phyloP scores from a whole-genome alignment of 768 basidiomycete genomes.

The Boletellus sp. region DNA sequence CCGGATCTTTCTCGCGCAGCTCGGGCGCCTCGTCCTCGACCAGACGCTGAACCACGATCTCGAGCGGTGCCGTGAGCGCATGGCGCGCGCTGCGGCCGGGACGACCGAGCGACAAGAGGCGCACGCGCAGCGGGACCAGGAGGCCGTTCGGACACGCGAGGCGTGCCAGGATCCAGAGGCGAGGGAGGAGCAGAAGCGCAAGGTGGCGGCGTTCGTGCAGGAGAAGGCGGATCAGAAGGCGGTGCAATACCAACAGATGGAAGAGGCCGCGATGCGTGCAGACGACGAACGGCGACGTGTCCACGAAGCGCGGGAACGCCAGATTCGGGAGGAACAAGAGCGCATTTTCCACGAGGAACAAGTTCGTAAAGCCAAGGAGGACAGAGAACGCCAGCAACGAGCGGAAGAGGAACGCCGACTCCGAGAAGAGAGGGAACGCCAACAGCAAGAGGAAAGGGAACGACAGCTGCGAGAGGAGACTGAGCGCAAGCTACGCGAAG shows the following conservation, averaged over 20 bases:
- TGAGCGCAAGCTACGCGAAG: not conserved
- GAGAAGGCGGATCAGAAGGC: constrained; percentile 3
- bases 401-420: constrained; percentile 10
- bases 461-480: constrained; percentile 9
- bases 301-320: constrained; percentile 23
- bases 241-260: constrained; percentile 3
- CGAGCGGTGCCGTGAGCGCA: constrained; percentile 18
- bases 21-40: constrained; percentile 15
- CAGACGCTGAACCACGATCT: constrained; percentile 11
- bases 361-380: constrained; percentile 13
- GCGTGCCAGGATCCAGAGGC: constrained; percentile 14
- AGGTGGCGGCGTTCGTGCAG: constrained; percentile 20
- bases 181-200: constrained; percentile 11
- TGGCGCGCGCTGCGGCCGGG: constrained; percentile 22
- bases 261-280: constrained; percentile 13
- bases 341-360: constrained; percentile 2
- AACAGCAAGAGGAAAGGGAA: not conserved
- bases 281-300: constrained; percentile 16
- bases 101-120: constrained; percentile 10
- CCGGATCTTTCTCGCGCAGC: constrained; percentile 24
- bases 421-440: constrained; percentile 13
- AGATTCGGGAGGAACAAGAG: constrained; percentile 22
- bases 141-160: constrained; percentile 15
- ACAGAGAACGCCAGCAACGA: constrained; percentile 7
- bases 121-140: constrained; percentile 18